phyloP scores from a whole-genome alignment of 2,329 filamentous ascomycete species.

The Neonectria sp. region DNA sequence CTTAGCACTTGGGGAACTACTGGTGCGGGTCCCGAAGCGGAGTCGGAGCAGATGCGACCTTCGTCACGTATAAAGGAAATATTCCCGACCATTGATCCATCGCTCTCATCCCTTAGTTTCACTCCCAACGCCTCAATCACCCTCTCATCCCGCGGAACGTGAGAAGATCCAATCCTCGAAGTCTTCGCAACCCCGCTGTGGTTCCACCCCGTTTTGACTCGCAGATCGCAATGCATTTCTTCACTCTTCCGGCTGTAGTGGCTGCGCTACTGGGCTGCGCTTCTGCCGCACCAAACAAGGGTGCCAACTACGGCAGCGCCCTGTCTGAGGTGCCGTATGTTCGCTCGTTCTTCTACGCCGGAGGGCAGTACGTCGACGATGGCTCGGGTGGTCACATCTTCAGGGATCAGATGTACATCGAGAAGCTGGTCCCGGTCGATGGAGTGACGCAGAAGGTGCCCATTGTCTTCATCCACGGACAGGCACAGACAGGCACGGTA shows the following conservation, averaged over 20 bases:
- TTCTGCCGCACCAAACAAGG: conserved; percentile 7
- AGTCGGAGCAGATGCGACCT: neutral
- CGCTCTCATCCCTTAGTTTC: neutral
- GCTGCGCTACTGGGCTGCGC: conserved; percentile 10
- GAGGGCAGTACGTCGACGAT: conserved; percentile 41
- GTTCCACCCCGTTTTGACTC: neutral
- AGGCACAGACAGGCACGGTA: conserved; percentile 43
- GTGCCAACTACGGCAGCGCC: neutral
- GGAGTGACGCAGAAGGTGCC: conserved; percentile 33
- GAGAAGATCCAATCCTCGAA: neutral
- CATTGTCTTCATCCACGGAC: conserved; percentile 43
- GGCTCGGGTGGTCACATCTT: conserved; percentile 39
- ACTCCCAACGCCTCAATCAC: neutral
- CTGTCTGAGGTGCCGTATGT: conserved; percentile 32
- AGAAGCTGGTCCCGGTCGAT: conserved; percentile 34
- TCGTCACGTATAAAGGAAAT: neutral
- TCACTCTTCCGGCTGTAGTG: conserved; percentile 1
- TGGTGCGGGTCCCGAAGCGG: neutral
- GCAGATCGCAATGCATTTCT: conserved; percentile 15
- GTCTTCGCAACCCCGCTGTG: neutral
- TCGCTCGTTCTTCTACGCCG: conserved; percentile 40
- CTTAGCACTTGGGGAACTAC: no score
- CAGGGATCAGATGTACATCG: conserved; percentile 45
- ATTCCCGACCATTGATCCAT: neutral
- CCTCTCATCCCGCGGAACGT: neutral